Conservation (phyloP, 2,329 filamentous ascomycete genomes). For the Aspergillus sp. region DNA sequence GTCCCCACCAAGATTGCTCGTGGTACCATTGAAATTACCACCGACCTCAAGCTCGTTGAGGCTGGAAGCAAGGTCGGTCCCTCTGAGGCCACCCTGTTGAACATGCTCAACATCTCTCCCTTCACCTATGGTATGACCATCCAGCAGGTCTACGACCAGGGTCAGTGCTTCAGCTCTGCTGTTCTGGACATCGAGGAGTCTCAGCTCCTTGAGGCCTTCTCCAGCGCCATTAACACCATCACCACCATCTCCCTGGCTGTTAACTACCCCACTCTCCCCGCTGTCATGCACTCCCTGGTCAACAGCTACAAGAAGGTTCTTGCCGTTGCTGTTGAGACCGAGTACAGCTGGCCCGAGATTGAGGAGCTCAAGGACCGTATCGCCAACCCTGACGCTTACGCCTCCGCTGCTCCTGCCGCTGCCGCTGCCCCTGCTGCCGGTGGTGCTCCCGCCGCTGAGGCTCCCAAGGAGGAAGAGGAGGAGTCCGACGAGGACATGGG, state of each 20-base stretch:
- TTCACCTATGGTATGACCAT: slow-evolving; percentile 99
- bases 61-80: slow-evolving; percentile 91
- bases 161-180: slow-evolving; percentile 81
- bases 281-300: slow-evolving; percentile 92
- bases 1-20: slow-evolving; percentile 99
- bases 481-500: slow-evolving; percentile 65
- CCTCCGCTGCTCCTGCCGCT: slow-evolving; percentile 73
- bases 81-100: slow-evolving; percentile 97
- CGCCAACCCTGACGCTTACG: slow-evolving; percentile 97
- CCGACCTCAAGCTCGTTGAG: slow-evolving; percentile 97
- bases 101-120: slow-evolving; percentile 99
- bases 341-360: slow-evolving; percentile 93
- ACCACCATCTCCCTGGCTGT: slow-evolving; percentile 86
- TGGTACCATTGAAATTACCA: slow-evolving; percentile 99
- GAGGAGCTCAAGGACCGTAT: slow-evolving; percentile 99
- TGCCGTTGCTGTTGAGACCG: slow-evolving; percentile 84
- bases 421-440: slow-evolving; percentile 58
- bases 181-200: slow-evolving; percentile 95
- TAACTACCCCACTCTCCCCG: slow-evolving; percentile 95
- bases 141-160: slow-evolving; percentile 93
- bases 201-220: slow-evolving; percentile 84
- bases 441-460: slow-evolving; percentile 54
- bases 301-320: slow-evolving; percentile 97
- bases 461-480: slow-evolving; percentile 65
- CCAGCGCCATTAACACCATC: slow-evolving; percentile 79